A percentile compares a stretch with the other conserved stretches of the same genome.
These are phyloP conservation scores for Ceratobasidium sp. DNA, from an alignment of 1,284 basidiomycete genomes.

Conservation along the genomic window DNA sequence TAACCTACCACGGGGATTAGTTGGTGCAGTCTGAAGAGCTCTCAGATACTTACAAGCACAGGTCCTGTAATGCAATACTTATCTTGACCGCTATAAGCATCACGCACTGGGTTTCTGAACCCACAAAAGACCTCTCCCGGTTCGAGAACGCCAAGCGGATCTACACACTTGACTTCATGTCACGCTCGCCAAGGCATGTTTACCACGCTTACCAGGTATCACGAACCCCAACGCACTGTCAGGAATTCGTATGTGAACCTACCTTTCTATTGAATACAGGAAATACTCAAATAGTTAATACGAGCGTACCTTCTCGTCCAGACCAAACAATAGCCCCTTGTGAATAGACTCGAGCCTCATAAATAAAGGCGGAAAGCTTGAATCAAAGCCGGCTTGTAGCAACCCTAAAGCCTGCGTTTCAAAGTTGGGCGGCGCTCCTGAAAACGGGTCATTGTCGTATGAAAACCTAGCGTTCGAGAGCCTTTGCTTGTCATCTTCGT, in stretches of 20 bases:
- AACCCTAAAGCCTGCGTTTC: constrained; percentile 30
- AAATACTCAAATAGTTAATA: neutral
- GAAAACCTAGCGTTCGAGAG: constrained; percentile 7
- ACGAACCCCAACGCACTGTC: constrained; percentile 35
- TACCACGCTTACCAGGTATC: constrained; percentile 26
- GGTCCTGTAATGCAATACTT: constrained; percentile 10
- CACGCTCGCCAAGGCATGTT: neutral
- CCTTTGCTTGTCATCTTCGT: constrained; percentile 1
- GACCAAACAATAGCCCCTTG: constrained; percentile 33
- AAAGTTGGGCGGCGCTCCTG: constrained; percentile 25
- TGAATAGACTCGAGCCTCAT: constrained; percentile 24
- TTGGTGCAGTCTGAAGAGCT: neutral
- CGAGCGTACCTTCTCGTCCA: constrained; percentile 31
- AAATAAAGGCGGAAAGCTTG: constrained; percentile 20
- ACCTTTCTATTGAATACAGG: too few relatives aligned
- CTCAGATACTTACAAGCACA: constrained; percentile 15
- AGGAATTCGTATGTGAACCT: neutral
- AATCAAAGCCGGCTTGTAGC: constrained; percentile 6
- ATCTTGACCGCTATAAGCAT: neutral
- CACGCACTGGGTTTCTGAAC: constrained; percentile 31
- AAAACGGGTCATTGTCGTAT: constrained; percentile 27
- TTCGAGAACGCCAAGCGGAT: constrained; percentile 39
- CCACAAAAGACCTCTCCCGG: constrained; percentile 33
- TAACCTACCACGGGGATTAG: constrained; percentile 23
- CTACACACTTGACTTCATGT: neutral